Conservation (phyloP, 1,139 yeast species). For the Saccharomyces hybrid region DNA sequence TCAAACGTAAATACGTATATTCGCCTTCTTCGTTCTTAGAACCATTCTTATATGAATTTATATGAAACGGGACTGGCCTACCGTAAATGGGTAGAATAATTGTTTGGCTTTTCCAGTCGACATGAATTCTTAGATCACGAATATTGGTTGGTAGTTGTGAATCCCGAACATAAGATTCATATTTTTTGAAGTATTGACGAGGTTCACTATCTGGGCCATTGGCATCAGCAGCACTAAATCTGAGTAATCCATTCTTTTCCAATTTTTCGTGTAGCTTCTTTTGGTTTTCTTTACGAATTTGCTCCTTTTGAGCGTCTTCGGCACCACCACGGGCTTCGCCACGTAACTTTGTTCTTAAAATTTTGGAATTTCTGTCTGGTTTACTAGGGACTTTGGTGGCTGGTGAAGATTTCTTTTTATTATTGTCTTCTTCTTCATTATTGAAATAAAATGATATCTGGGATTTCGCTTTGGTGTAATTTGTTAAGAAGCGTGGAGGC, state of each 20-base stretch:
- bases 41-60: slow-evolving; percentile 88
- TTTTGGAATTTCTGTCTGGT: slow-evolving; percentile 39
- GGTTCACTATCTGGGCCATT: slow-evolving; percentile 55
- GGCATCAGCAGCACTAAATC: slow-evolving; percentile 72
- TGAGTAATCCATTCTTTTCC: slow-evolving; percentile 73
- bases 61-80: slow-evolving; percentile 96
- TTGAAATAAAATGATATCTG: slow-evolving; percentile 82
- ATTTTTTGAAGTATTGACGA: slow-evolving; percentile 70
- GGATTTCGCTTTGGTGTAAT: slow-evolving; percentile 60
- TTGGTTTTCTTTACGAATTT: slow-evolving; percentile 77
- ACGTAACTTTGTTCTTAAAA: slow-evolving; percentile 72
- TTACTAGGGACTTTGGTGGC: slow-evolving; percentile 10
- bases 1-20: slow-evolving; percentile 79
- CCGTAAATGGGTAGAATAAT: slow-evolving; percentile 88
- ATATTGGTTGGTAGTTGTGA: slow-evolving; percentile 81
- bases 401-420: slow-evolving; percentile 17
- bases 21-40: slow-evolving; percentile 96
- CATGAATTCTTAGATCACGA: slow-evolving; percentile 76
- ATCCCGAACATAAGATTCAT: slow-evolving; percentile 90
- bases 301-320: slow-evolving; percentile 60
- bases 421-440: slow-evolving; percentile 47
- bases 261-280: slow-evolving; percentile 73
- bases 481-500: slow-evolving; percentile 61
- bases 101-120: slow-evolving; percentile 82
- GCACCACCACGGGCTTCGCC: slow-evolving; percentile 67